These are phyloP conservation scores for Solanum tarijense DNA, from an alignment of 257 asterid species.

Conservation along the genomic window DNA sequence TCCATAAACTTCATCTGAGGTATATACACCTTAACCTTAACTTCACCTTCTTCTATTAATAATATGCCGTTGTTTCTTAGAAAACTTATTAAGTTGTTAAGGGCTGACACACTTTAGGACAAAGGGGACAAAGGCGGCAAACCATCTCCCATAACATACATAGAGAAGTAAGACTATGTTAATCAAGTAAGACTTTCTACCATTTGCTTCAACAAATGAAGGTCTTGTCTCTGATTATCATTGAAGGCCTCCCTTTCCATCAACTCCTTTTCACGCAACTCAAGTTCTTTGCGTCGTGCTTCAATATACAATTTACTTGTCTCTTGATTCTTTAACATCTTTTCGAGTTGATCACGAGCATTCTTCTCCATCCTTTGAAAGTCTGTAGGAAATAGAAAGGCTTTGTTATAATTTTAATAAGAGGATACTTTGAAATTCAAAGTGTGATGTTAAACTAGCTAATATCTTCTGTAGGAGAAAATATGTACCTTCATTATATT, in stretches of 20 bases:
- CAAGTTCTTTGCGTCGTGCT: slow-evolving; percentile 1
- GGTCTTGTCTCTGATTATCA: background rate
- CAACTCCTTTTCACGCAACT: background rate
- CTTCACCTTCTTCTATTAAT: background rate
- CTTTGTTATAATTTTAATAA: background rate
- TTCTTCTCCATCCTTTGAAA: slow-evolving; percentile 2
- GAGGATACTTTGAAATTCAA: background rate
- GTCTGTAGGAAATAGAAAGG: background rate
- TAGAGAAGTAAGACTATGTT: background rate
- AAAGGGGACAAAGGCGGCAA: background rate
- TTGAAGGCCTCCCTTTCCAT: background rate
- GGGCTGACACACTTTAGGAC: background rate
- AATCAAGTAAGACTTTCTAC: background rate
- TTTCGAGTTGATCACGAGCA: slow-evolving; percentile 3
- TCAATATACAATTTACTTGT: background rate
- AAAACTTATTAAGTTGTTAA: background rate
- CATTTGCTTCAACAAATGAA: background rate
- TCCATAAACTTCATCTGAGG: background rate
- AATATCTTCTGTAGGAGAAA: background rate
- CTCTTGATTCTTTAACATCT: slow-evolving; percentile 2
- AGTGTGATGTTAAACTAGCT: background rate
- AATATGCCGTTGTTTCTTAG: background rate
- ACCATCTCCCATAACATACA: background rate
- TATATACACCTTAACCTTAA: background rate
- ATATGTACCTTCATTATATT: slow-evolving; percentile 8